Conservation (phyloP, 2,329 filamentous ascomycete species). For the Arachnopeziza araneosa region DNA sequence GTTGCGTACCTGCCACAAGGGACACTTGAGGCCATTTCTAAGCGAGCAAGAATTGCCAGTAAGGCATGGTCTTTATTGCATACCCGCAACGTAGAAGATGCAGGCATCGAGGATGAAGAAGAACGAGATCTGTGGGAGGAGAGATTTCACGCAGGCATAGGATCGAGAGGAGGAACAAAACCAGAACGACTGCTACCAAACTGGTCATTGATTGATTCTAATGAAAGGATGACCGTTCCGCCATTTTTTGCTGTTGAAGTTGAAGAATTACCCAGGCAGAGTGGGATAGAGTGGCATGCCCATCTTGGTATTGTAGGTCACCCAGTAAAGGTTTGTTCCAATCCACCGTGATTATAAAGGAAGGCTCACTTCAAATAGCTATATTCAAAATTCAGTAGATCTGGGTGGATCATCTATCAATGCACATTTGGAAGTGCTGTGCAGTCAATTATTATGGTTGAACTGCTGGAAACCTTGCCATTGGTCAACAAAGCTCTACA, state of each 20-base stretch:
- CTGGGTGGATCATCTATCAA: slow-evolving; percentile 14
- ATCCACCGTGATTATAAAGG: background rate
- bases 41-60: slow-evolving; percentile 39
- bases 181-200: slow-evolving; percentile 41
- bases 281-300: slow-evolving; percentile 79
- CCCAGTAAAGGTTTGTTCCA: slow-evolving; percentile 15
- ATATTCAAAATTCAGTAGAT: background rate
- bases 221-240: slow-evolving; percentile 37
- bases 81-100: slow-evolving; percentile 5
- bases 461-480: background rate
- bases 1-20: slow-evolving; percentile 64
- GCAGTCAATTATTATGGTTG: slow-evolving; percentile 10
- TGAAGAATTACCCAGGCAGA: slow-evolving; percentile 65
- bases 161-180: slow-evolving; percentile 13
- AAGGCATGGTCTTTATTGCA: slow-evolving; percentile 41
- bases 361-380: background rate
- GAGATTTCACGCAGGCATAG: slow-evolving; percentile 49
- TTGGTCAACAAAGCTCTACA: background rate
- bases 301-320: slow-evolving; percentile 48
- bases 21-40: slow-evolving; percentile 3
- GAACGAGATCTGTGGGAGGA: slow-evolving; percentile 65
- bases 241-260: slow-evolving; percentile 74
- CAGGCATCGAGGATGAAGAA: slow-evolving; percentile 44
- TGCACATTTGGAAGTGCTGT: slow-evolving; percentile 2
- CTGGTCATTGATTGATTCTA: slow-evolving; percentile 37